Conservation (phyloP, 352 stramenopile genomes). For the Pythium monospermum region DNA sequence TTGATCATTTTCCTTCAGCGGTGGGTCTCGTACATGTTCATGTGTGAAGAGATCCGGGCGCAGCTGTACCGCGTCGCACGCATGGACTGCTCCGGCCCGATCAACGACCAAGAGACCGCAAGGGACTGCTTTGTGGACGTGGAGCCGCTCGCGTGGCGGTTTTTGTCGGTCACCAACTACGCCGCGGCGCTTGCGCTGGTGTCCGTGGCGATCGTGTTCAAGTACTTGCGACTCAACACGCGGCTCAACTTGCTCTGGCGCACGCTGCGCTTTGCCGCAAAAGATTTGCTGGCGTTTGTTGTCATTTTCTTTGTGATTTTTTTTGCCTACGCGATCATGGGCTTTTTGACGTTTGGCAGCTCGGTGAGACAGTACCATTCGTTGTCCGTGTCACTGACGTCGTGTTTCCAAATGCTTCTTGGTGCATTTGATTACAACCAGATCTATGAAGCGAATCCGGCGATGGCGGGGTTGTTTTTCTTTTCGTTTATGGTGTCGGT, state of each 20-base stretch:
- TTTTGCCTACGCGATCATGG: constrained; percentile 73
- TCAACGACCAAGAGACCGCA: constrained; percentile 38
- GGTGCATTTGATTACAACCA: constrained; percentile 74
- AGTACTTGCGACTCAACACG: constrained; percentile 74
- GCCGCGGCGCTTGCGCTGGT: constrained; percentile 54
- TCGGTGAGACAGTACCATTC: constrained; percentile 65
- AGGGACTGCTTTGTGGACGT: constrained; percentile 56
- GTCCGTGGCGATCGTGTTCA: constrained; percentile 77
- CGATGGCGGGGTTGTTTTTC: constrained; percentile 78
- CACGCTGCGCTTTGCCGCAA: constrained; percentile 67
- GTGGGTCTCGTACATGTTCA: constrained; percentile 53
- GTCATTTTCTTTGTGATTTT: constrained; percentile 83
- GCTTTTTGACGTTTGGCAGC: constrained; percentile 67
- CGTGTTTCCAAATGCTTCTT: constrained; percentile 81
- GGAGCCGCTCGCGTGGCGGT: constrained; percentile 41
- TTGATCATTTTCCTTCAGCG: constrained; percentile 56
- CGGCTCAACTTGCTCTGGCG: constrained; percentile 75
- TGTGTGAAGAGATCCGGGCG: constrained; percentile 42
- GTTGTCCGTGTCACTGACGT: constrained; percentile 59
- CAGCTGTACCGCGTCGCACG: constrained; percentile 45
- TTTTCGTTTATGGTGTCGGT: constrained; percentile 81
- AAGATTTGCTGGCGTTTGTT: constrained; percentile 70
- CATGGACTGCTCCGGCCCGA: constrained; percentile 41
- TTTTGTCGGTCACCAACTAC: constrained; percentile 50
- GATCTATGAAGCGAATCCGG: constrained; percentile 58